Conservation (phyloP, 805 yeast species). For the Lachancea nothofagi region DNA sequence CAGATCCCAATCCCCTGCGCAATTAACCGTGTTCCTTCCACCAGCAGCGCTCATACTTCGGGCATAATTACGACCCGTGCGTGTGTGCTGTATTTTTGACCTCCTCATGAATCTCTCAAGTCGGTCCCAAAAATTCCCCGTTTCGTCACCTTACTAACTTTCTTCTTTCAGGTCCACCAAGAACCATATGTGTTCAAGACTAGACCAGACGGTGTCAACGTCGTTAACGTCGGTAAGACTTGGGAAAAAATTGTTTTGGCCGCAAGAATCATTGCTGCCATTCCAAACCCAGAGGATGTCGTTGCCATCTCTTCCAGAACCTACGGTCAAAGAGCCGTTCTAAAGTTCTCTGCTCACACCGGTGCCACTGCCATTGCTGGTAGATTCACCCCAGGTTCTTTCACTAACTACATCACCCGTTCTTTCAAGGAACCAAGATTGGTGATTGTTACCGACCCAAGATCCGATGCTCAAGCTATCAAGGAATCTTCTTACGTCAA, state of each 20-base stretch:
- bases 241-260: slow-evolving; percentile 99
- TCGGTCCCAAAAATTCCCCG: too few species aligned
- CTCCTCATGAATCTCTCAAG: too few species aligned
- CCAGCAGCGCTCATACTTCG: too few species aligned
- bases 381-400: slow-evolving; percentile 99
- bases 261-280: slow-evolving; percentile 99
- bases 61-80: too few species aligned
- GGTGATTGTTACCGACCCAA: slow-evolving; percentile 98
- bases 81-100: too few species aligned
- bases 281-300: slow-evolving; percentile 97
- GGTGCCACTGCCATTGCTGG: slow-evolving; percentile 99
- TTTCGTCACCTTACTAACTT: slow-evolving; percentile 2
- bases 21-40: too few species aligned
- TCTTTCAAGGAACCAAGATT: slow-evolving; percentile 99
- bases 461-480: slow-evolving; percentile 99
- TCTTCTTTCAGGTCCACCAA: slow-evolving; percentile 71
- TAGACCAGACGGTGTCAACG: slow-evolving; percentile 99
- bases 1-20: too few species aligned
- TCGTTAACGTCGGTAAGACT: slow-evolving; percentile 97
- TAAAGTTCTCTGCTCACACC: slow-evolving; percentile 99
- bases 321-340: slow-evolving; percentile 99
- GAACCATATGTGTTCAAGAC: slow-evolving; percentile 95
- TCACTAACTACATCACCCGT: slow-evolving; percentile 99
- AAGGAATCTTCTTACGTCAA: slow-evolving; percentile 99
- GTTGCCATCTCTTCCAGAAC: slow-evolving; percentile 99